Conservation (phyloP, 768 basidiomycete species). For the Tulasnella sp. region DNA sequence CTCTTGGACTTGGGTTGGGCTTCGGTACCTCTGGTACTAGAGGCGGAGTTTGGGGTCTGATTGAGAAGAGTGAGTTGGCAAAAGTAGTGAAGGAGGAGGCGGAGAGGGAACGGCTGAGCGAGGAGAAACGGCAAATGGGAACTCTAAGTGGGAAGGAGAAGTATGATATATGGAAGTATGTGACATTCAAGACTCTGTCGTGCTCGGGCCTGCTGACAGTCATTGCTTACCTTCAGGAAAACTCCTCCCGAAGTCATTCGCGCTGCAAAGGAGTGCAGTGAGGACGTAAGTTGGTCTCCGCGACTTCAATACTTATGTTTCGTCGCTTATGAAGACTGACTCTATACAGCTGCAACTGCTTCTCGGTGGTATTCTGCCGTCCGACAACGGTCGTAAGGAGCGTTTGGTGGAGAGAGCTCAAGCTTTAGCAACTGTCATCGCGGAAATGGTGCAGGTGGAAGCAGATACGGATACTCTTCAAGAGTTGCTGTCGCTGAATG, state of each 20-base stretch:
- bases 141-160: conserved; percentile 25
- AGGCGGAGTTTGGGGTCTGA: conserved; percentile 69
- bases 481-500: conserved; percentile 60
- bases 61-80: conserved; percentile 75
- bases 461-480: conserved; percentile 34
- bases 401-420: conserved; percentile 17
- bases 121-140: conserved; percentile 19
- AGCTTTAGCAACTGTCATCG: conserved; percentile 40
- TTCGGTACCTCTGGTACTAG: conserved; percentile 29
- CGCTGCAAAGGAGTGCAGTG: conserved; percentile 19
- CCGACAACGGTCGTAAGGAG: conserved; percentile 10
- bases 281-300: conserved; percentile 1
- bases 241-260: conserved; percentile 22
- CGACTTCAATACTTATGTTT: neutral
- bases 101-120: conserved; percentile 21
- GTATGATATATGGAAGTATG: conserved; percentile 24
- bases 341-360: neutral
- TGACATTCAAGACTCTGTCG: neutral
- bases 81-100: conserved; percentile 31
- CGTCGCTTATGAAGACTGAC: neutral
- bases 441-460: conserved; percentile 31
- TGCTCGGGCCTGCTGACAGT: no score
- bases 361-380: neutral
- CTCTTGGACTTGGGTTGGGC: conserved; percentile 13
- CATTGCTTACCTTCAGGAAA: conserved; percentile 8